Conservation (phyloP, 768 basidiomycete genomes). For the Mycena rosella region DNA sequence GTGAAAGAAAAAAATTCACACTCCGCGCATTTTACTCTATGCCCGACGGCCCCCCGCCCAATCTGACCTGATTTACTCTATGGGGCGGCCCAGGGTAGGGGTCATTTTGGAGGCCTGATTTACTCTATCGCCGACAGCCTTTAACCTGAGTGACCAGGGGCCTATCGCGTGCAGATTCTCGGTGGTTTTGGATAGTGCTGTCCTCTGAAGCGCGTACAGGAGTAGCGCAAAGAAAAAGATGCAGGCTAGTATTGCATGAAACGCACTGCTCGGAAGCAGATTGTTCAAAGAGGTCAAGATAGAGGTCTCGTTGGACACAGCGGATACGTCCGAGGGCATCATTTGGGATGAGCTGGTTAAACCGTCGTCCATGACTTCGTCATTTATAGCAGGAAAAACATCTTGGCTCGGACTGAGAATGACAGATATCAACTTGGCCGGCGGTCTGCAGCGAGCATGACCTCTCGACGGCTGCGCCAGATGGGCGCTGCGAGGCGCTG, state of each 20-base stretch:
- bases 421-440: neutral
- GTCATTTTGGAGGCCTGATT: too few species aligned
- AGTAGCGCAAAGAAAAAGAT: neutral
- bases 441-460: neutral
- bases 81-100: too few species aligned
- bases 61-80: too few species aligned
- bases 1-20: too few species aligned
- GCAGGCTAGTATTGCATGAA: neutral
- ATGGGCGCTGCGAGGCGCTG: too few species aligned
- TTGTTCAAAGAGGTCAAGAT: constrained; percentile 15
- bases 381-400: neutral
- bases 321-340: constrained; percentile 10
- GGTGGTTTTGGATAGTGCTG: neutral
- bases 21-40: too few species aligned
- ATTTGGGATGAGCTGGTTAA: neutral
- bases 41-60: too few species aligned
- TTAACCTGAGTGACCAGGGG: too few species aligned
- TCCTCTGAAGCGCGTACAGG: constrained; percentile 1
- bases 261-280: constrained; percentile 6
- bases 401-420: neutral
- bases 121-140: too few species aligned
- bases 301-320: constrained; percentile 21
- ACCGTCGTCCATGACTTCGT: neutral
- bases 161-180: neutral
- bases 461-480: too few species aligned